Percentiles rank a stretch among this genome's conserved stretches.
Conservation (phyloP, 306 rosid genomes). For the Carpinus fangiana region DNA sequence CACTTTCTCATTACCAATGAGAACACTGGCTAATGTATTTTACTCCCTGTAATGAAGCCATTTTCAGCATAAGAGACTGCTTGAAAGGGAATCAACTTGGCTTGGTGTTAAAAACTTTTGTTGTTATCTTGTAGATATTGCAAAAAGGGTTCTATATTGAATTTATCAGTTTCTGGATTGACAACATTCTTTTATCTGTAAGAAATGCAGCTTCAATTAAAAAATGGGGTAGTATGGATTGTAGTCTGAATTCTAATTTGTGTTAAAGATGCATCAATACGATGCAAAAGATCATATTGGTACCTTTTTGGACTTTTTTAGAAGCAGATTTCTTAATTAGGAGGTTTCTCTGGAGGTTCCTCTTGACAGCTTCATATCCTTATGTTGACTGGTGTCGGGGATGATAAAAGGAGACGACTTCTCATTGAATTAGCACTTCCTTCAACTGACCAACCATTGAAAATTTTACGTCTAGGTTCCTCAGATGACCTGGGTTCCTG, state of each 20-base stretch:
- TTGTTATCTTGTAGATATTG: not conserved
- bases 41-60: not conserved
- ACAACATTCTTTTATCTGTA: not conserved
- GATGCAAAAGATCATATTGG: not conserved
- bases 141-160: not conserved
- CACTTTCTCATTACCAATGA: not conserved
- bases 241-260: not conserved
- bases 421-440: not conserved
- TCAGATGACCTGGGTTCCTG: not conserved
- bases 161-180: not conserved
- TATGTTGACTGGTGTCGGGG: not conserved
- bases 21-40: not conserved
- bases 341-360: not conserved
- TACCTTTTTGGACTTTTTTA: not conserved
- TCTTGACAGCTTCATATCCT: not conserved
- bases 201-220: not conserved
- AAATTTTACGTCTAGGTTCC: not conserved
- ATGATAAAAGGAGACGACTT: not conserved
- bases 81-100: not conserved
- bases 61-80: not conserved
- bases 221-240: not conserved
- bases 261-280: not conserved
- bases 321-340: not conserved
- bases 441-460: not conserved
- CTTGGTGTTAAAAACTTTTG: not conserved